Conservation (phyloP, 305 asterid species). For the Fraxinus floribunda region DNA sequence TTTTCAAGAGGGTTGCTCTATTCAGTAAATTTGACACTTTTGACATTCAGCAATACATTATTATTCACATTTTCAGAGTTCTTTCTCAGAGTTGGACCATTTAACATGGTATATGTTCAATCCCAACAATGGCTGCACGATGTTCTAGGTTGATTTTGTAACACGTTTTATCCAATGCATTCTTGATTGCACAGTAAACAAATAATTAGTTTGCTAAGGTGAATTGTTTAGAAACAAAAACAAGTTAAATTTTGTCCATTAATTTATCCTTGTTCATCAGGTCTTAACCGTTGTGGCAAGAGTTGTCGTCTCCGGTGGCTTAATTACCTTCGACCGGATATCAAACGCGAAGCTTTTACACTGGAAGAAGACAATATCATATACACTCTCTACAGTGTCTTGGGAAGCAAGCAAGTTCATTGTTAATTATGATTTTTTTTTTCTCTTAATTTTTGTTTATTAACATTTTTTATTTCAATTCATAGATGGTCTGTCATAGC, state of each 20-base stretch:
- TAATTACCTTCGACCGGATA: conserved; percentile 30
- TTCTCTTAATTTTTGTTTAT: neutral
- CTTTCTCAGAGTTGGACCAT: neutral
- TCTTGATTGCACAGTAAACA: neutral
- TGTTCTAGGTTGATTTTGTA: neutral
- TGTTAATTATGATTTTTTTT: neutral
- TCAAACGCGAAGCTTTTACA: conserved; percentile 30
- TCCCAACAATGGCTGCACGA: too few species aligned
- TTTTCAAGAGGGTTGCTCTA: neutral
- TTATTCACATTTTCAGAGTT: neutral
- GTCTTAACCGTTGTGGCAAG: conserved; percentile 29
- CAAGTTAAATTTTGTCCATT: neutral
- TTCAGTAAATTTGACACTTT: neutral
- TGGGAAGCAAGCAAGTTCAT: conserved; percentile 30
- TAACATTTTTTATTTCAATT: neutral
- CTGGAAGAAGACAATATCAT: conserved; percentile 27
- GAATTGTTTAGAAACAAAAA: neutral
- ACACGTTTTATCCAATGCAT: neutral
- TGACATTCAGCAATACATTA: neutral
- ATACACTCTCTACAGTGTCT: conserved; percentile 18
- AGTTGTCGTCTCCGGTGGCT: conserved; percentile 33
- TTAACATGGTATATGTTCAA: neutral
- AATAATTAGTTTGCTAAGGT: neutral
- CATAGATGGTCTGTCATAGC: conserved; percentile 34
- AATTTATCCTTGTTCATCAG: neutral